Evolutionary conservation across 2,329 filamentous ascomycete species (phyloP).

Genomic region (Cercospora citrullina): DNA sequence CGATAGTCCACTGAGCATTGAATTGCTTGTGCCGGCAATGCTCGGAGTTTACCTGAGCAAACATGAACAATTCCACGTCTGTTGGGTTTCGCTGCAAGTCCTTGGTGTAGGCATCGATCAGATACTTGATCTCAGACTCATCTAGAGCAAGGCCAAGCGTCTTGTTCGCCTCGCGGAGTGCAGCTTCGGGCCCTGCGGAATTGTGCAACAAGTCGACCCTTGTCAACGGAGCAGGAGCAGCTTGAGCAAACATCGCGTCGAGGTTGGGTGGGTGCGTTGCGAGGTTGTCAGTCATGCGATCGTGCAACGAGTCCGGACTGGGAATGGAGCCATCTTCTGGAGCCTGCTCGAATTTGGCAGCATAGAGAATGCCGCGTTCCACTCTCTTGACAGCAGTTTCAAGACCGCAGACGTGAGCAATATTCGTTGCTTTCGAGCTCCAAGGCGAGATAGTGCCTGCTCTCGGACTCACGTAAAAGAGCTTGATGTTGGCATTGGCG

Average conservation of each 20-base stretch:
- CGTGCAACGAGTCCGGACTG: slow-evolving; percentile 73
- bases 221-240: slow-evolving; percentile 63
- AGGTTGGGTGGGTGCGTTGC: slow-evolving; percentile 67
- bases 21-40: slow-evolving; percentile 89
- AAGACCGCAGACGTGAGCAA: slow-evolving; percentile 87
- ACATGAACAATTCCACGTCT: slow-evolving; percentile 98
- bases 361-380: slow-evolving; percentile 80
- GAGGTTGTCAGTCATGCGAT: slow-evolving; percentile 93
- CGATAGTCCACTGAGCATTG: slow-evolving; percentile 94
- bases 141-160: slow-evolving; percentile 84
- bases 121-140: slow-evolving; percentile 84
- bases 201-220: slow-evolving; percentile 64
- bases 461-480: slow-evolving; percentile 75
- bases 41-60: slow-evolving; percentile 98
- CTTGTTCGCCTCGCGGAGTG: slow-evolving; percentile 80
- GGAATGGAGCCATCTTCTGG: slow-evolving; percentile 54
- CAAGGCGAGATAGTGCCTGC: slow-evolving; percentile 86
- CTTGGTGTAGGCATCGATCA: slow-evolving; percentile 78
- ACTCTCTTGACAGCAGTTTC: slow-evolving; percentile 71
- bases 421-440: slow-evolving; percentile 95
- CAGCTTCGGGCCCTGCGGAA: slow-evolving; percentile 62
- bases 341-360: slow-evolving; percentile 58
- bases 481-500: slow-evolving; percentile 53
- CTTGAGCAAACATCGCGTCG: slow-evolving; percentile 74
- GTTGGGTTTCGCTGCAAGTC: slow-evolving; percentile 67